Evolutionary conservation across 371 early-diverging fungal genomes (phyloP).

Genomic region (Rhizomucor miehei): DNA sequence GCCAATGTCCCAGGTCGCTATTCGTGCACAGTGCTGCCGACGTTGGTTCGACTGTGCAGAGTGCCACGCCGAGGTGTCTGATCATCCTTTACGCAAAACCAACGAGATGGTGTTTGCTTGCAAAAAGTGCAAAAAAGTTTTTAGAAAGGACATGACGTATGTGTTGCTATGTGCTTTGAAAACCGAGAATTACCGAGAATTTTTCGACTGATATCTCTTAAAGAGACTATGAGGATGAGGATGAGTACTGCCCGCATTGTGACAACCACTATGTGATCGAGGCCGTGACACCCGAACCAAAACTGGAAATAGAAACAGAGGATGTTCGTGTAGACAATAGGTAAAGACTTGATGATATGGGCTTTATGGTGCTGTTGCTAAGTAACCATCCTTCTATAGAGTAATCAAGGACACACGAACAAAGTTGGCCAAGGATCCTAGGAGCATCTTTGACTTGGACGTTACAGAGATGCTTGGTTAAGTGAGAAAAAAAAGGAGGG

Average conservation of each 20-base stretch:
- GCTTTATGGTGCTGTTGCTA: not conserved
- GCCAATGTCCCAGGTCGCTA: constrained; percentile 68
- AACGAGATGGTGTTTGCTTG: constrained; percentile 95
- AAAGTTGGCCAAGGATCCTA: constrained; percentile 19
- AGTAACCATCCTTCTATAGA: constrained; percentile 14
- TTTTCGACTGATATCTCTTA: too few relatives aligned
- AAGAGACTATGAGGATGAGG: constrained; percentile 87
- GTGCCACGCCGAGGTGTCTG: constrained; percentile 85
- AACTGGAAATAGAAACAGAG: constrained; percentile 87
- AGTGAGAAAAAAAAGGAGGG: not conserved
- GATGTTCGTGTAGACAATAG: constrained; percentile 77
- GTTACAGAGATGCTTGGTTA: constrained; percentile 42
- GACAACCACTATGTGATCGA: constrained; percentile 95
- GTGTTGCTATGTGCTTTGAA: constrained; percentile 6
- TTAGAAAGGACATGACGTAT: constrained; percentile 88
- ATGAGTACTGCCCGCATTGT: constrained; percentile 97
- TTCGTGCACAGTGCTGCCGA: constrained; percentile 93
- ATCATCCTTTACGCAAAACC: constrained; percentile 80
- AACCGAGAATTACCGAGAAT: too few relatives aligned
- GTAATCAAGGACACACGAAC: constrained; percentile 37
- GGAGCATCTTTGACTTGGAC: constrained; percentile 40
- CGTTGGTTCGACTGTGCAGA: constrained; percentile 97
- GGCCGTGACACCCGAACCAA: constrained; percentile 85
- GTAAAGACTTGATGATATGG: constrained; percentile 20
- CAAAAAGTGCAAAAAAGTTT: constrained; percentile 97